These are phyloP conservation scores for Graphiopsis chlorocephala DNA, from an alignment of 2,329 filamentous ascomycete genomes.

Conservation along the genomic window DNA sequence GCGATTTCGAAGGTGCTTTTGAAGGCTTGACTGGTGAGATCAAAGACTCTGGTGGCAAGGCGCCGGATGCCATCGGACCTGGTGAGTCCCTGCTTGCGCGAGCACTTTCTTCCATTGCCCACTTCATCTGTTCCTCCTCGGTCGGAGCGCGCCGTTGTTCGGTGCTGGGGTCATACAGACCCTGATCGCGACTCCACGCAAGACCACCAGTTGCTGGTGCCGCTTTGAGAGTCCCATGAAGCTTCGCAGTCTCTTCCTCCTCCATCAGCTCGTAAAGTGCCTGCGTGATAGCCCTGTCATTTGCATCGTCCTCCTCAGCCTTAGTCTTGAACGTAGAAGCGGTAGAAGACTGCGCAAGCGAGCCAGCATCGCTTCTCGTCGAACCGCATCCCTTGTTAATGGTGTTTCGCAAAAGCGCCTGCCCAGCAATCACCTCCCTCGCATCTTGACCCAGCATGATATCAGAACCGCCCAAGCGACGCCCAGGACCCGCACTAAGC, in stretches of 20 bases:
- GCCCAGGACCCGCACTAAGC: conserved; percentile 62
- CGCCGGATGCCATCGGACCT: conserved; percentile 2
- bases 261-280: conserved; percentile 84
- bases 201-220: conserved; percentile 50
- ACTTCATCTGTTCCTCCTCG: conserved; percentile 38
- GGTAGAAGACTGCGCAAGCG: conserved; percentile 65
- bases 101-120: conserved; percentile 36
- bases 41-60: conserved; percentile 10
- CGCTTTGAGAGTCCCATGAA: conserved; percentile 55
- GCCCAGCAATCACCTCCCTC: conserved; percentile 67
- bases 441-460: conserved; percentile 63
- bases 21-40: conserved; percentile 19
- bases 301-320: conserved; percentile 84
- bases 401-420: conserved; percentile 63
- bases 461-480: conserved; percentile 66
- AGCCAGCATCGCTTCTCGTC: conserved; percentile 62
- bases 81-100: neutral
- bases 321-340: conserved; percentile 75
- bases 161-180: conserved; percentile 31
- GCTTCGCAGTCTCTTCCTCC: conserved; percentile 61
- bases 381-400: conserved; percentile 74
- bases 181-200: conserved; percentile 37
- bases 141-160: conserved; percentile 19
- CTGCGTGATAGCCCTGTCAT: conserved; percentile 80
- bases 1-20: neutral